Conservation (phyloP, 768 basidiomycete genomes). For the Podaxis mareebaensis region DNA sequence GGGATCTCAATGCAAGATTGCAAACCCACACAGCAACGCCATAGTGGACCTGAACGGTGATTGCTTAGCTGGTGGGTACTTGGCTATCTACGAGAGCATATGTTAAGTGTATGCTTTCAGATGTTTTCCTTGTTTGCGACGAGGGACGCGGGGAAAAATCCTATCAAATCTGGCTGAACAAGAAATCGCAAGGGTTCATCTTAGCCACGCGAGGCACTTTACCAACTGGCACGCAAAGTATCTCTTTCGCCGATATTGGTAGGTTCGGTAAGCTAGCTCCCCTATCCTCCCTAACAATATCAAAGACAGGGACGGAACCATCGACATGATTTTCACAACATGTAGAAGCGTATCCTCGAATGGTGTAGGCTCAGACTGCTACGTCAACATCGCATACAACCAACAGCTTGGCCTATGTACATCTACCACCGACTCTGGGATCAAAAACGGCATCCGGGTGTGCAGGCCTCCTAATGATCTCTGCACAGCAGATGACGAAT, state of each 20-base stretch:
- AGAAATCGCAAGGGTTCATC: slow-evolving; percentile 72
- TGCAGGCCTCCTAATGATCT: slow-evolving; percentile 82
- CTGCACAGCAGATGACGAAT: slow-evolving; percentile 78
- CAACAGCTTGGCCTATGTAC: slow-evolving; percentile 83
- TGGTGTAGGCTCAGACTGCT: slow-evolving; percentile 76
- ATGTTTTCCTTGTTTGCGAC: slow-evolving; percentile 88
- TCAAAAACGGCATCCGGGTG: slow-evolving; percentile 49
- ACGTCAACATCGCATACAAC: slow-evolving; percentile 92
- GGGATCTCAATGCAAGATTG: slow-evolving; percentile 69
- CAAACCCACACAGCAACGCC: slow-evolving; percentile 92
- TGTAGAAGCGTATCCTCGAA: slow-evolving; percentile 65
- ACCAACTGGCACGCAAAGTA: slow-evolving; percentile 73
- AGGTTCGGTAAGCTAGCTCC: slow-evolving; percentile 21
- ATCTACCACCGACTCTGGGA: slow-evolving; percentile 47
- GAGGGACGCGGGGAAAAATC: slow-evolving; percentile 56
- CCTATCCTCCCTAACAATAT: slow-evolving; percentile 6
- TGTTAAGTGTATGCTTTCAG: slow-evolving; percentile 35
- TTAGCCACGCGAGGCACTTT: slow-evolving; percentile 67
- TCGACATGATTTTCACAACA: slow-evolving; percentile 91
- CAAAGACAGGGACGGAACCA: slow-evolving; percentile 91
- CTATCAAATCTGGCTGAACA: slow-evolving; percentile 93
- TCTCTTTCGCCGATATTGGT: slow-evolving; percentile 94
- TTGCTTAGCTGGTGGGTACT: slow-evolving; percentile 76
- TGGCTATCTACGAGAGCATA: neutral
- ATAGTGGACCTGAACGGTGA: slow-evolving; percentile 95